Conservation (phyloP, 768 basidiomycete genomes). For the Pleurotus tuoliensis region DNA sequence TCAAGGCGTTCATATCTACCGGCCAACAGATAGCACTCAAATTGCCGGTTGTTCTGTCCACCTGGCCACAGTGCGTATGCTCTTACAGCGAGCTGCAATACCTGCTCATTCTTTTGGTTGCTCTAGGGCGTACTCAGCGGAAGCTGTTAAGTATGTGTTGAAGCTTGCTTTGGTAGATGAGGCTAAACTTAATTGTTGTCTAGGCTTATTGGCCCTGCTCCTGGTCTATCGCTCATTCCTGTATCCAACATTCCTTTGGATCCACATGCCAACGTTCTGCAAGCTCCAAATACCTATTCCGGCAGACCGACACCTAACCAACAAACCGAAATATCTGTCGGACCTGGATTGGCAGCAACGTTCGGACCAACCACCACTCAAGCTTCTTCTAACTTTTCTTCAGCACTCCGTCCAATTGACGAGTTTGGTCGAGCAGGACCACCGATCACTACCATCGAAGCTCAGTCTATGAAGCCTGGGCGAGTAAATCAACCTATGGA, state of each 20-base stretch:
- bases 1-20: slow-evolving; percentile 75
- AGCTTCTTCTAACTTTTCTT: background rate
- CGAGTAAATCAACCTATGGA: background rate
- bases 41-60: slow-evolving; percentile 76
- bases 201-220: slow-evolving; percentile 47
- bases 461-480: background rate
- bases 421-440: slow-evolving; percentile 3
- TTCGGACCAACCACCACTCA: background rate
- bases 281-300: background rate
- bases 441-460: background rate
- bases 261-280: background rate
- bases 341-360: slow-evolving; percentile 1
- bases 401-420: background rate
- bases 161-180: slow-evolving; percentile 20
- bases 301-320: slow-evolving; percentile 1
- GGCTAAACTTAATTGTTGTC: slow-evolving; percentile 2
- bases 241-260: background rate
- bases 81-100: background rate
- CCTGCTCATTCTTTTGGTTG: slow-evolving; percentile 4
- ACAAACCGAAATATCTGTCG: slow-evolving; percentile 6
- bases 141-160: slow-evolving; percentile 50
- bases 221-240: slow-evolving; percentile 40
- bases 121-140: slow-evolving; percentile 61
- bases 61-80: slow-evolving; percentile 72
- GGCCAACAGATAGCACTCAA: slow-evolving; percentile 65